These are phyloP conservation scores for Hypomyces perniciosus DNA, from an alignment of 2,329 filamentous ascomycete species.

Conservation along the genomic window DNA sequence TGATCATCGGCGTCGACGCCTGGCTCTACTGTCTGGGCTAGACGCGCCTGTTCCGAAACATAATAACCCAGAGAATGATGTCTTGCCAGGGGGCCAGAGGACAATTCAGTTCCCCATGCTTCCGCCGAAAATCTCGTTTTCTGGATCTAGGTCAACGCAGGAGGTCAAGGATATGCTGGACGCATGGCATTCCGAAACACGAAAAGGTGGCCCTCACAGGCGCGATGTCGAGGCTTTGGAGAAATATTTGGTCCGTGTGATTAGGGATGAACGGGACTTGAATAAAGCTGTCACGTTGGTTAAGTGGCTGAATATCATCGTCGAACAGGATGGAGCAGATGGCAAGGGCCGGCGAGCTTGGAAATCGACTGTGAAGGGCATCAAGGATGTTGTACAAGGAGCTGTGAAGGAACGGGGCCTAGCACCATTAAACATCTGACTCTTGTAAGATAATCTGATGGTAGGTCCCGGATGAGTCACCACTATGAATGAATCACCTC, in stretches of 20 bases:
- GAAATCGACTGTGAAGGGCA: conserved; percentile 36
- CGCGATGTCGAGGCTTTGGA: conserved; percentile 72
- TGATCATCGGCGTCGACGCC: conserved; percentile 55
- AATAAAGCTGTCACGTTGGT: conserved; percentile 65
- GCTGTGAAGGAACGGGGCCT: conserved; percentile 53
- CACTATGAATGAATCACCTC: no score
- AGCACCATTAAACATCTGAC: conserved; percentile 40
- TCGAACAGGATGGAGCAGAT: conserved; percentile 41
- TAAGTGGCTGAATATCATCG: conserved; percentile 58
- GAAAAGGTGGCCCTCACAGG: conserved; percentile 66
- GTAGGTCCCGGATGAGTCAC: no score
- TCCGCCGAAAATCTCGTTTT: conserved; percentile 43
- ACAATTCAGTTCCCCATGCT: conserved; percentile 41
- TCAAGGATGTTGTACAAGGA: conserved; percentile 47
- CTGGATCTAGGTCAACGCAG: conserved; percentile 34
- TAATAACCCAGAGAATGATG: conserved; percentile 19
- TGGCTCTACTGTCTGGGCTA: conserved; percentile 51
- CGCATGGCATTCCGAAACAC: conserved; percentile 70
- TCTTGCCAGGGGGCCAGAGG: conserved; percentile 31
- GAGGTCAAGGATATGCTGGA: conserved; percentile 70
- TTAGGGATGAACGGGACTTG: conserved; percentile 71
- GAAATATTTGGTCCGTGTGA: conserved; percentile 65
- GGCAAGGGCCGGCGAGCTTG: conserved; percentile 39
- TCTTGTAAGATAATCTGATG: background rate
- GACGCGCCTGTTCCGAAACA: conserved; percentile 29